Conservation (phyloP, 495 filamentous ascomycete genomes). For the Wilcoxina mikolae region DNA sequence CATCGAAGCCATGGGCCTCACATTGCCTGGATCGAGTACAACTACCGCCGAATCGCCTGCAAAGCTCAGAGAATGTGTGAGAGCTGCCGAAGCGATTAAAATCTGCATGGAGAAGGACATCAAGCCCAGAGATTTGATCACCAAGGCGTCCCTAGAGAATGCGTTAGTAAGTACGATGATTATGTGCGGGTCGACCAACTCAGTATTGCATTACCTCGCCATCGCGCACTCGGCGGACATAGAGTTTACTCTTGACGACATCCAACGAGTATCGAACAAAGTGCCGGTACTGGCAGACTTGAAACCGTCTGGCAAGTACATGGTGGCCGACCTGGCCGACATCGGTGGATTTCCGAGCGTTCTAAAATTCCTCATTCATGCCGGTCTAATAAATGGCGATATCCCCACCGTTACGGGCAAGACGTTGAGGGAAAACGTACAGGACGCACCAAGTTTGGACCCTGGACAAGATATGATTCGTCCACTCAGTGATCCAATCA, state of each 20-base stretch:
- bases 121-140: slow-evolving; percentile 67
- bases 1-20: slow-evolving; percentile 89
- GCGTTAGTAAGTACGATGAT: slow-evolving; percentile 88
- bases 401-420: slow-evolving; percentile 87
- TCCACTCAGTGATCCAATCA: slow-evolving; percentile 69
- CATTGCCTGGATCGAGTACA: slow-evolving; percentile 76
- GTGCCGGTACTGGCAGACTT: slow-evolving; percentile 91
- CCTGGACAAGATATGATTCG: slow-evolving; percentile 77
- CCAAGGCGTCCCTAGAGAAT: slow-evolving; percentile 78
- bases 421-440: slow-evolving; percentile 78
- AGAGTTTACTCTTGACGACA: slow-evolving; percentile 67
- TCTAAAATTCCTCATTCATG: slow-evolving; percentile 78
- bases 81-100: slow-evolving; percentile 72
- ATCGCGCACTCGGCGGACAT: slow-evolving; percentile 87
- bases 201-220: slow-evolving; percentile 84
- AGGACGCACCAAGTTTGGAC: slow-evolving; percentile 61
- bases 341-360: slow-evolving; percentile 84
- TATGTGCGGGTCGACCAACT: slow-evolving; percentile 80
- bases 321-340: slow-evolving; percentile 91
- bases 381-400: slow-evolving; percentile 63
- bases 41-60: slow-evolving; percentile 76
- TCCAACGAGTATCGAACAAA: slow-evolving; percentile 75
- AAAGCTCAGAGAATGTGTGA: slow-evolving; percentile 83
- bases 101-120: slow-evolving; percentile 79
- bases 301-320: slow-evolving; percentile 71